Percentiles rank a stretch among this genome's conserved stretches.
These are phyloP conservation scores for Pittosporum tobira DNA, from an alignment of 129 eudicot species.

Conservation along the genomic window DNA sequence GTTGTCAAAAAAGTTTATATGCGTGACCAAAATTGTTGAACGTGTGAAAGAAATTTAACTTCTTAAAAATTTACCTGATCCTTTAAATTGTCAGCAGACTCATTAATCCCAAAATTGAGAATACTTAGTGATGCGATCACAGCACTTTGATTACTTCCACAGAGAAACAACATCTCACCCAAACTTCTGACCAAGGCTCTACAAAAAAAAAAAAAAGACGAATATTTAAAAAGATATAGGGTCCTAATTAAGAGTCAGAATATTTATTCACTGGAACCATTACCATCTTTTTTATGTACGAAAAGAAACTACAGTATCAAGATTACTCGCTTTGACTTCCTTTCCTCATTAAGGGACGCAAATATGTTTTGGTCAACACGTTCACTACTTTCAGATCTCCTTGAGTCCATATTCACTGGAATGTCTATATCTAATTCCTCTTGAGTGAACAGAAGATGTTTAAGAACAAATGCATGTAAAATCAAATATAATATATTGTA, in stretches of 20 bases:
- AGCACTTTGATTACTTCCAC: slow-evolving; percentile 70
- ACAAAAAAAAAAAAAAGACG: slow-evolving; percentile 22
- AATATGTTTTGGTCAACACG: too few relatives aligned
- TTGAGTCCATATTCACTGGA: slow-evolving; percentile 20
- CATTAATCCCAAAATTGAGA: slow-evolving; percentile 32
- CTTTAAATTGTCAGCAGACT: slow-evolving; percentile 32
- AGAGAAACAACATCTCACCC: slow-evolving; percentile 76
- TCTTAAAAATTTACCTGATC: slow-evolving; percentile 55
- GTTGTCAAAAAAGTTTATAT: slow-evolving; percentile 1
- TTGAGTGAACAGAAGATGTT: slow-evolving; percentile 56
- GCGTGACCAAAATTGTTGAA: neutral
- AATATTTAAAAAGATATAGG: neutral
- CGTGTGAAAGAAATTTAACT: neutral
- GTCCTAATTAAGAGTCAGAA: neutral
- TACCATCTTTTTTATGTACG: too few relatives aligned
- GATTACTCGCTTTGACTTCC: too few relatives aligned
- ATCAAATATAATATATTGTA: too few relatives aligned
- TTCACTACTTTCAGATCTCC: slow-evolving; percentile 27
- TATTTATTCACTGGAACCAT: too few relatives aligned
- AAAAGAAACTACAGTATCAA: too few relatives aligned
- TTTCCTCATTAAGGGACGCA: too few relatives aligned
- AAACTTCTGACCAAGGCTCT: slow-evolving; percentile 93
- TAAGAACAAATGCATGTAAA: too few relatives aligned
- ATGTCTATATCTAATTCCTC: slow-evolving; percentile 39
- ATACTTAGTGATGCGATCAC: slow-evolving; percentile 59